These are phyloP conservation scores for Ambrosia hybrid DNA, from an alignment of 140 eudicot species.

Conservation along the genomic window DNA sequence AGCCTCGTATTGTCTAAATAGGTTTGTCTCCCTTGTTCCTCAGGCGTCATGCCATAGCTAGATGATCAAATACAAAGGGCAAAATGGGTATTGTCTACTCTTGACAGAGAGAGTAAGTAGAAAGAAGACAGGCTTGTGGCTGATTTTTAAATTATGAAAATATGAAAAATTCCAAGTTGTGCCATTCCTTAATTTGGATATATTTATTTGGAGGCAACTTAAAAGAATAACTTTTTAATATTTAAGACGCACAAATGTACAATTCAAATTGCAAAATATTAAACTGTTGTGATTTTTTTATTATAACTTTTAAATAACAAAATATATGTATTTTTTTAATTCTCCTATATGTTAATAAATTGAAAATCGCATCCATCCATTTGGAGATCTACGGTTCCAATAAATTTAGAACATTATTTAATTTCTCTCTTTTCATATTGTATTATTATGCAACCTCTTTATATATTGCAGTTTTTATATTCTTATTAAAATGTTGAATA, in stretches of 20 bases:
- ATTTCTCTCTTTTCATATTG: too few relatives aligned
- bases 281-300: not conserved
- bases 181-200: conserved; percentile 32
- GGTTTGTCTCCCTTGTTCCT: too few relatives aligned
- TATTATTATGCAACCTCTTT: not conserved
- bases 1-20: too few relatives aligned
- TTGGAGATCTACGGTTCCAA: too few relatives aligned
- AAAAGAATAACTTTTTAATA: conserved; percentile 11
- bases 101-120: not conserved
- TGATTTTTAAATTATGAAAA: conserved; percentile 19
- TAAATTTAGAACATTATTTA: too few relatives aligned
- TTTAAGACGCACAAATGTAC: not conserved
- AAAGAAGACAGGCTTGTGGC: conserved; percentile 37
- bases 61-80: conserved; percentile 21
- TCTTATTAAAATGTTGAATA: not conserved
- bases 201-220: conserved; percentile 32
- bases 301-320: not conserved
- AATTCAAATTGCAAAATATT: not conserved
- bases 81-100: conserved; percentile 8
- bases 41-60: not conserved
- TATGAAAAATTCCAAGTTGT: conserved; percentile 17
- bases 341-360: too few relatives aligned
- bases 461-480: not conserved
- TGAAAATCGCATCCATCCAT: too few relatives aligned
- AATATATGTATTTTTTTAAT: not conserved